phyloP scores from a whole-genome alignment of 83 land plant genomes.

The Thuja plicata region DNA sequence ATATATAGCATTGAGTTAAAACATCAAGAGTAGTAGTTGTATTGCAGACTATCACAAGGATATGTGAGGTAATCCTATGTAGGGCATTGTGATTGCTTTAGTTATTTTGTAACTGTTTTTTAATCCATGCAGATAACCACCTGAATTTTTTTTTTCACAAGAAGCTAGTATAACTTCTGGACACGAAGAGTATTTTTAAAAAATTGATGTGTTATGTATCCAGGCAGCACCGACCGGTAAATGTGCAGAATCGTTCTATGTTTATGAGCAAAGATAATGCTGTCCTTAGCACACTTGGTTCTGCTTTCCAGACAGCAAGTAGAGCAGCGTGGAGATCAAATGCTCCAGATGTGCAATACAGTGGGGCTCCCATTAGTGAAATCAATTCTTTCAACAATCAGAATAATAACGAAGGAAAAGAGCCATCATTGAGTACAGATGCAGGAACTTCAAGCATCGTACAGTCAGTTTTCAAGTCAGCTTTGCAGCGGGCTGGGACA shows the following conservation, averaged over 20 bases:
- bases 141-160: neutral
- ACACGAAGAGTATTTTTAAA: neutral
- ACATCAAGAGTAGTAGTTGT: neutral
- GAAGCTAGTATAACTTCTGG: neutral
- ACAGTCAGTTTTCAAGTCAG: slow-evolving; percentile 17
- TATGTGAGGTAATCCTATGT: neutral
- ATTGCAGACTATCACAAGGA: neutral
- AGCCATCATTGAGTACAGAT: neutral
- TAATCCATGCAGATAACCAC: neutral
- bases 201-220: neutral
- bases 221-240: neutral
- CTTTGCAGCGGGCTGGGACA: slow-evolving; percentile 9
- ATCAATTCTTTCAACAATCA: neutral
- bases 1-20: neutral
- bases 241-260: neutral
- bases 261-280: slow-evolving; percentile 8
- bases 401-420: neutral
- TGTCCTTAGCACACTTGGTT: slow-evolving; percentile 14
- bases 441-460: slow-evolving; percentile 2
- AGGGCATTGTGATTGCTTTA: neutral
- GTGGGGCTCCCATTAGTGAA: neutral
- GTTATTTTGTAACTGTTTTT: neutral
- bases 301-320: slow-evolving; percentile 19
- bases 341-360: neutral
- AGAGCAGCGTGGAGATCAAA: slow-evolving; percentile 11